Conservation (phyloP, 208 protist genomes). For the Wallacemonas sp. region DNA sequence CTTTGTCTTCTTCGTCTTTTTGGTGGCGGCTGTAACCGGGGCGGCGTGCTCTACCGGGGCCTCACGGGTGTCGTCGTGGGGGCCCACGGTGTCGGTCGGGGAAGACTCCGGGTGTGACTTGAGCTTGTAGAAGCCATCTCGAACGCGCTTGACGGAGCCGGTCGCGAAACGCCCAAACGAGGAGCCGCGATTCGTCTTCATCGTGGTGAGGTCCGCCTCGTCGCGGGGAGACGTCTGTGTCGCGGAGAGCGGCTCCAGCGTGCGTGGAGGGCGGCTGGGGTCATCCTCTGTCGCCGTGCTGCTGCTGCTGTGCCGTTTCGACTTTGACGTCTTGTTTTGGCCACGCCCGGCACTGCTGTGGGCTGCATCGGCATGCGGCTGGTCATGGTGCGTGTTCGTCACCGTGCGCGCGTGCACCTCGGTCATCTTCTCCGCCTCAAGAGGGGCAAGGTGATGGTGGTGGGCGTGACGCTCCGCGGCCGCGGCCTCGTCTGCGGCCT, state of each 20-base stretch:
- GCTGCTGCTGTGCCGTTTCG: no score
- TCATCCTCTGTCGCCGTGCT: no score
- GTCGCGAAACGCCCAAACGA: neutral
- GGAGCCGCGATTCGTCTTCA: neutral
- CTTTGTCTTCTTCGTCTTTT: neutral
- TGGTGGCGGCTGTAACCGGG: neutral
- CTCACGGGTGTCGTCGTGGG: neutral
- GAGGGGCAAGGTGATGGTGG: slow-evolving; percentile 5
- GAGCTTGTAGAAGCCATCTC: slow-evolving; percentile 2
- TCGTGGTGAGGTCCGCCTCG: neutral
- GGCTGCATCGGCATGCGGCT: no score
- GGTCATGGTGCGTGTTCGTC: no score
- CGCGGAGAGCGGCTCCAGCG: no score
- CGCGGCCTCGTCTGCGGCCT: neutral
- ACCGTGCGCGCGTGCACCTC: no score
- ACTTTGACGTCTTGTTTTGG: no score
- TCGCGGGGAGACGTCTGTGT: neutral
- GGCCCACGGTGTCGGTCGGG: neutral
- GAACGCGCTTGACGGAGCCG: slow-evolving; percentile 4
- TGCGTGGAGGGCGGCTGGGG: no score
- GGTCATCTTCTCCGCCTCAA: neutral
- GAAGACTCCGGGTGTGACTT: neutral
- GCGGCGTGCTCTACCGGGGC: neutral
- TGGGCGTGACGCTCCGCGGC: neutral
- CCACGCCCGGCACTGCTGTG: no score